Evolutionary conservation across 208 protist species (phyloP), one percentile per base, ranked within the genome.

Genomic region (Leishmania major): DNA sequence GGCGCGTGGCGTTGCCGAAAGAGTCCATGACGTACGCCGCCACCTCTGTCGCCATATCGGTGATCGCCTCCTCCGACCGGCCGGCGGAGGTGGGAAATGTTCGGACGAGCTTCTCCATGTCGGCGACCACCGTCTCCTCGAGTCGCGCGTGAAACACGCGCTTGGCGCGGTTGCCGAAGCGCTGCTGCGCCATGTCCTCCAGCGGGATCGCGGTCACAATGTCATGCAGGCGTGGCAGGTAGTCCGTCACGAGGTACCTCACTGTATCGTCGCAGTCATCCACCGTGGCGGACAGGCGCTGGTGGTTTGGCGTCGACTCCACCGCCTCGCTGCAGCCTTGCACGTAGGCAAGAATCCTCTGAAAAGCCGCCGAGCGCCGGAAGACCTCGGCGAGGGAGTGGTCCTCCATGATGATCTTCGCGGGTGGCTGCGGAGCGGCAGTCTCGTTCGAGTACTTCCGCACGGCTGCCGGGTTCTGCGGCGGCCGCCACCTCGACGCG

Each of bases 1-100:
- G 98, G 60, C 99, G 94, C 4, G 89, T 96, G 40, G 82, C 72
- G 83, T 99, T 99, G 5, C 99, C 99, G 73, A 99, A 99, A 49
- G 91, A 79, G 72, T 98, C 96, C 60, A 88, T 81, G 13, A 99
- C 80, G 88, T 99, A 99, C 25, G 84, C 84, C 4, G 80, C 83
- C 17, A 99, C 47, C 88, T 99, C 98, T 53, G 76, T 78, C 47
- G 89, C 91, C 51, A 95, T 71, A 43, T 35, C 37, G 25, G 76
- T 73, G 19, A 84, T 60, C 66, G 83, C 87, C n/a, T 77, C 88
- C 0, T 84, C 74, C 17, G 73, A 83, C 45, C 81, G 71, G 35
- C 19, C 43, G 11, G 72, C 73, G 0, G 80, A 87, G 51, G 62
- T 81, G 19, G 88, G 83, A 37, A 96, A 83, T 37, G 88, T 93